Conservation (phyloP, 2,329 filamentous ascomycete genomes). For the Ophiosphaerella herpotricha region DNA sequence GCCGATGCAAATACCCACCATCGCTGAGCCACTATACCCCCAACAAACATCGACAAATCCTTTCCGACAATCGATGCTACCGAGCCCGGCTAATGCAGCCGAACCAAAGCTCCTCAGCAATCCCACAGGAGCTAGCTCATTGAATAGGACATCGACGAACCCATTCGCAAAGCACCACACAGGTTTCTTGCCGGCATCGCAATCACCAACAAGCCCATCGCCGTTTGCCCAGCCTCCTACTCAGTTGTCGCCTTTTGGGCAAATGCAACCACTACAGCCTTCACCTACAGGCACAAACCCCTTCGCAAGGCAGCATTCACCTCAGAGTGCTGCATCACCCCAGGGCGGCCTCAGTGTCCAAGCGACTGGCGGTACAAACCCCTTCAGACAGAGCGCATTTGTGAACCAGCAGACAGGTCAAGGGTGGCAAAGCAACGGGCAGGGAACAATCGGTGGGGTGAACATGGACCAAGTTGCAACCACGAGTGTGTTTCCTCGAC, state of each 20-base stretch:
- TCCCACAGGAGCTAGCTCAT: constrained; percentile 43
- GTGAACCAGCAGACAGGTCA: constrained; percentile 86
- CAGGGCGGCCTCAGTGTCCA: constrained; percentile 63
- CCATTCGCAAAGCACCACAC: constrained; percentile 73
- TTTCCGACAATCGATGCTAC: constrained; percentile 88
- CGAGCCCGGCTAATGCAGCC: constrained; percentile 25
- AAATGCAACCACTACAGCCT: constrained; percentile 52
- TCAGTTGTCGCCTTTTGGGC: constrained; percentile 40
- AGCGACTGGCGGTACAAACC: constrained; percentile 87
- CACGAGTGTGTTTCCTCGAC: constrained; percentile 83
- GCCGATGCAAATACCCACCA: constrained; percentile 35
- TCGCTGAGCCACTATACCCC: constrained; percentile 52
- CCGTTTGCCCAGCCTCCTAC: constrained; percentile 33
- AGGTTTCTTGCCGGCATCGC: constrained; percentile 33
- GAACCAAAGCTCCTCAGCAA: constrained; percentile 40
- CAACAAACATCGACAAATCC: constrained; percentile 76
- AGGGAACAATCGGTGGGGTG: constrained; percentile 75
- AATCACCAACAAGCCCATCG: constrained; percentile 30
- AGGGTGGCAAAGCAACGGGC: constrained; percentile 80
- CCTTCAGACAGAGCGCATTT: constrained; percentile 89
- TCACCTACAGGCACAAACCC: constrained; percentile 74
- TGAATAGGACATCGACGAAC: constrained; percentile 74
- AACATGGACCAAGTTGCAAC: constrained; percentile 79
- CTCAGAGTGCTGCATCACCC: constrained; percentile 38
- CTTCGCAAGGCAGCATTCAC: constrained; percentile 63